A percentile compares a stretch with the other conserved stretches of the same genome.
phyloP scores from a whole-genome alignment of 768 basidiomycete genomes.

The Rhodosporidiobolus odoratus region DNA sequence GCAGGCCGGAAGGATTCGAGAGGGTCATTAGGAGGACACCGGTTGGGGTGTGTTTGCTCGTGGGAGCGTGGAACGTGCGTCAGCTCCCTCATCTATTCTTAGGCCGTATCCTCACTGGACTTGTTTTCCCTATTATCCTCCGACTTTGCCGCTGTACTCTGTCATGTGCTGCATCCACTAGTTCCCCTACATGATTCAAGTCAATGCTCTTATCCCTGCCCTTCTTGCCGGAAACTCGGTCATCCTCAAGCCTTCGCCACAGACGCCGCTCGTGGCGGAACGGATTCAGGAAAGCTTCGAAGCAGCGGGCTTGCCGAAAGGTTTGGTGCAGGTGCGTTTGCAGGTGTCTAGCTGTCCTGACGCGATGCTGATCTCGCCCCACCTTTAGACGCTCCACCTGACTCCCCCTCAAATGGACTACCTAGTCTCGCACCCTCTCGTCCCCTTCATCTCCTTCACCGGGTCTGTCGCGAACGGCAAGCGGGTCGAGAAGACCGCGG shows the following conservation, averaged over 20 bases:
- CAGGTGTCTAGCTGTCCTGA: slow-evolving; percentile 42
- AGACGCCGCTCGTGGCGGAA: slow-evolving; percentile 85
- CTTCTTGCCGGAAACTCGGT: slow-evolving; percentile 83
- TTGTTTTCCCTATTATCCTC: background rate
- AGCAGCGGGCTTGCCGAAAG: slow-evolving; percentile 71
- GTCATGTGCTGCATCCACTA: background rate
- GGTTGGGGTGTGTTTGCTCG: slow-evolving; percentile 77
- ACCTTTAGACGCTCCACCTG: slow-evolving; percentile 60
- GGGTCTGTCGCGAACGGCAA: slow-evolving; percentile 76
- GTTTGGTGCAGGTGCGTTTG: slow-evolving; percentile 53
- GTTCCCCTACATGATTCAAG: slow-evolving; percentile 60
- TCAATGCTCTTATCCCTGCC: slow-evolving; percentile 89
- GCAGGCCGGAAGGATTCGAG: slow-evolving; percentile 75
- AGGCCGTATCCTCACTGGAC: background rate
- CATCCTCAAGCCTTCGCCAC: slow-evolving; percentile 90
- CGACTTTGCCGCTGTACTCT: background rate
- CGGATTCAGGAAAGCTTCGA: slow-evolving; percentile 64
- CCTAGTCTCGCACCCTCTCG: slow-evolving; percentile 59
- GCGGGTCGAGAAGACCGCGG: slow-evolving; percentile 67
- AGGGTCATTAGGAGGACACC: slow-evolving; percentile 78
- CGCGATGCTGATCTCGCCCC: slow-evolving; percentile 25
- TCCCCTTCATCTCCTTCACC: slow-evolving; percentile 85
- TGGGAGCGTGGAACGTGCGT: slow-evolving; percentile 86
- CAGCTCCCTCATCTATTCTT: background rate
- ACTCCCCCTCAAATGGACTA: slow-evolving; percentile 59